Conservation (phyloP, 2,329 filamentous ascomycete genomes). For the Fusarium tupiense region DNA sequence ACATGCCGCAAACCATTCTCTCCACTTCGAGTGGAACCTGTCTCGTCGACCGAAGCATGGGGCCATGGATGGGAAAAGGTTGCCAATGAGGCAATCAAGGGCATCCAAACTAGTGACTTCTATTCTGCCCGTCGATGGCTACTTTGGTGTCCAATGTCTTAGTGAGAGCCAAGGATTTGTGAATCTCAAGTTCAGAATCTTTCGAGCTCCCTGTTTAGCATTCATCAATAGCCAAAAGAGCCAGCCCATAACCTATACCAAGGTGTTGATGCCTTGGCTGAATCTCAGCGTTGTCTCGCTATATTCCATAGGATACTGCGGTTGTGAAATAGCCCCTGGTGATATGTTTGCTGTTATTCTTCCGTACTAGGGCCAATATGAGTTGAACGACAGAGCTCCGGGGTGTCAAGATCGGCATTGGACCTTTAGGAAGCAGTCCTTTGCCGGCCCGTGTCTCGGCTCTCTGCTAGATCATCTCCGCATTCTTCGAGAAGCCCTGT, state of each 20-base stretch:
- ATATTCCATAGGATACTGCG: constrained; percentile 22
- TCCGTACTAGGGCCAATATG: constrained; percentile 33
- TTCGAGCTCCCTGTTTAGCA: background rate
- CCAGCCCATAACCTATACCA: background rate
- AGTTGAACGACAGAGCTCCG: constrained; percentile 27
- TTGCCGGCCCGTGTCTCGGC: constrained; percentile 30
- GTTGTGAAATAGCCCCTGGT: constrained; percentile 18
- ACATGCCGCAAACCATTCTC: constrained; percentile 39
- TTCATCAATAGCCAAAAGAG: background rate
- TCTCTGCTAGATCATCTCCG: constrained; percentile 32
- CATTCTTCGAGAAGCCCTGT: constrained; percentile 31
- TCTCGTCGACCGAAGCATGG: constrained; percentile 37
- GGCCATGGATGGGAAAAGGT: constrained; percentile 34
- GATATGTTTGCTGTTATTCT: constrained; percentile 30
- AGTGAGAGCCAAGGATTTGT: constrained; percentile 7
- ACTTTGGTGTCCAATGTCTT: constrained; percentile 3
- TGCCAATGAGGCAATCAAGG: constrained; percentile 23
- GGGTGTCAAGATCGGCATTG: constrained; percentile 40
- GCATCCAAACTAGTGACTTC: constrained; percentile 25
- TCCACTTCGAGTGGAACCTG: constrained; percentile 44
- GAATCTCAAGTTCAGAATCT: background rate
- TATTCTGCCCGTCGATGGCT: constrained; percentile 16
- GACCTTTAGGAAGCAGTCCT: constrained; percentile 25
- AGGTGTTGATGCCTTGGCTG: background rate
- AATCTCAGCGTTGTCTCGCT: background rate